Evolutionary conservation across 768 basidiomycete species (phyloP).

Genomic region (Naganishia onofrii): DNA sequence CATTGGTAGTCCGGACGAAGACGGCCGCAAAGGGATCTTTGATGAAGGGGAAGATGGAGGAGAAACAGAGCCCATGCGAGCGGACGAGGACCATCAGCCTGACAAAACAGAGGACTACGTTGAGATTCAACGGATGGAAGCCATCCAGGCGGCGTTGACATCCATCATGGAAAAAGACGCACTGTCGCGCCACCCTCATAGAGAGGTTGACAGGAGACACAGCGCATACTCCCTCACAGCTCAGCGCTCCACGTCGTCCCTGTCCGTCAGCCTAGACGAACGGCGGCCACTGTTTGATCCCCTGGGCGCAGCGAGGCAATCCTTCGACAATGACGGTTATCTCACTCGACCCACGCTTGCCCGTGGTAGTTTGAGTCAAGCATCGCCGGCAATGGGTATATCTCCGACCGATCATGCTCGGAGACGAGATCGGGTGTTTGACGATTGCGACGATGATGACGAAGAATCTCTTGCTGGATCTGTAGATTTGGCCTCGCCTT

Average conservation of each 20-base stretch:
- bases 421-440: constrained; percentile 28
- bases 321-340: constrained; percentile 8
- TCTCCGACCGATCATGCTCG: constrained; percentile 9
- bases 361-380: not conserved
- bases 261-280: not conserved
- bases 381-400: not conserved
- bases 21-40: constrained; percentile 59
- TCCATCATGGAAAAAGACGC: constrained; percentile 89
- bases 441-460: constrained; percentile 25
- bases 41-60: constrained; percentile 68
- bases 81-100: constrained; percentile 31
- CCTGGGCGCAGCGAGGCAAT: constrained; percentile 4
- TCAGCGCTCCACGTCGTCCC: not conserved
- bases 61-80: constrained; percentile 18
- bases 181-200: constrained; percentile 25
- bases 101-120: constrained; percentile 58
- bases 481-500: constrained; percentile 4
- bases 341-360: not conserved
- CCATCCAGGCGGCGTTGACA: constrained; percentile 91
- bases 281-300: constrained; percentile 11
- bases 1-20: constrained; percentile 30
- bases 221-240: constrained; percentile 2
- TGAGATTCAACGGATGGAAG: constrained; percentile 82
- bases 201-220: constrained; percentile 1
- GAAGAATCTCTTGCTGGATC: constrained; percentile 10